phyloP scores from a whole-genome alignment of 768 basidiomycete species.

The Pulveroboletus sp. region DNA sequence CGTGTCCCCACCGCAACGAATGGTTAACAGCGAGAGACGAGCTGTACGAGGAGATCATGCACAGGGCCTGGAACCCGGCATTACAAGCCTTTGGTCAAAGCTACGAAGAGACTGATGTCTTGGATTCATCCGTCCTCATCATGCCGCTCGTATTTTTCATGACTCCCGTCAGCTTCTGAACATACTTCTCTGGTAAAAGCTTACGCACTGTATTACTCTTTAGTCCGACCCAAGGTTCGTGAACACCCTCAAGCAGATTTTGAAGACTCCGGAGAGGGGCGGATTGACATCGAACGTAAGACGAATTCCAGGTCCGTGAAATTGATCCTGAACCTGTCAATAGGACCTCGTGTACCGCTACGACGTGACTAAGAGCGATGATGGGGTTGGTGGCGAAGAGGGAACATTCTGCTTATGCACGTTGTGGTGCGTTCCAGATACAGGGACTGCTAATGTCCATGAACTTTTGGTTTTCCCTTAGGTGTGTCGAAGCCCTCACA shows the following conservation, averaged over 20 bases:
- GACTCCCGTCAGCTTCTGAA: slow-evolving; percentile 51
- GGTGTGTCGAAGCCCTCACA: slow-evolving; percentile 86
- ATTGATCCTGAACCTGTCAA: slow-evolving; percentile 1
- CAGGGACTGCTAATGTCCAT: not conserved
- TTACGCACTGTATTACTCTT: not conserved
- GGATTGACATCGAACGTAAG: slow-evolving; percentile 82
- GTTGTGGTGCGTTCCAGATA: slow-evolving; percentile 48
- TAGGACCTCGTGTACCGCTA: slow-evolving; percentile 88
- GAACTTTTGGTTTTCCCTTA: slow-evolving; percentile 20
- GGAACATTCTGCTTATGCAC: slow-evolving; percentile 92
- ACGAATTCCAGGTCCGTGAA: not conserved
- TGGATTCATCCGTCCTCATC: slow-evolving; percentile 87
- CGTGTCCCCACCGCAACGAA: slow-evolving; percentile 63
- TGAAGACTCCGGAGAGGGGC: slow-evolving; percentile 85
- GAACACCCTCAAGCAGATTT: slow-evolving; percentile 74
- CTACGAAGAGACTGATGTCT: slow-evolving; percentile 77
- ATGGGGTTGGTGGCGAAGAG: slow-evolving; percentile 95
- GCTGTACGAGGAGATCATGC: slow-evolving; percentile 92
- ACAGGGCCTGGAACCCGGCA: slow-evolving; percentile 77
- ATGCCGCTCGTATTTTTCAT: slow-evolving; percentile 95
- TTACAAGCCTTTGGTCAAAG: slow-evolving; percentile 76
- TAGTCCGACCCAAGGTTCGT: slow-evolving; percentile 88
- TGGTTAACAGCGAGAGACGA: slow-evolving; percentile 78
- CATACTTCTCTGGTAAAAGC: not conserved
- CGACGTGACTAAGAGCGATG: slow-evolving; percentile 78